These are phyloP conservation scores for Taphrina communis DNA, from an alignment of 1,139 yeast genomes.

Conservation along the genomic window DNA sequence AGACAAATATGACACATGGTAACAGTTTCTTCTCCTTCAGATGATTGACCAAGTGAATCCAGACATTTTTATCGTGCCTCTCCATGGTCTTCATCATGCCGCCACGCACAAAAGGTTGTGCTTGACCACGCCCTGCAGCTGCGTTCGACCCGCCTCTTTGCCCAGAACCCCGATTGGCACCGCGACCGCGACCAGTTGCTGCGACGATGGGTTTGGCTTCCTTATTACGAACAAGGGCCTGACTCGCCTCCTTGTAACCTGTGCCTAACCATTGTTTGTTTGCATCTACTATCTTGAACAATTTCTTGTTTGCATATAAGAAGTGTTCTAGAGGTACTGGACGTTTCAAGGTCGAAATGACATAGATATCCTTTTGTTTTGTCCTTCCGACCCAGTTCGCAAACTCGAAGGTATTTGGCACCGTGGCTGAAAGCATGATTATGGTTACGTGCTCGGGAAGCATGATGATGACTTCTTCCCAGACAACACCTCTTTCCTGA, in stretches of 20 bases:
- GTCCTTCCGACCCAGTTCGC: constrained; percentile 99
- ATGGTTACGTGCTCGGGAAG: constrained; percentile 93
- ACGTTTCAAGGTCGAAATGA: constrained; percentile 91
- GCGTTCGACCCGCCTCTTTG: constrained; percentile 52
- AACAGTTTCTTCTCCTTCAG: constrained; percentile 69
- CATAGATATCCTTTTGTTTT: constrained; percentile 91
- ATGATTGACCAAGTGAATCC: constrained; percentile 77
- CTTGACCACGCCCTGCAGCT: constrained; percentile 49
- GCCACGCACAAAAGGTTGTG: constrained; percentile 46
- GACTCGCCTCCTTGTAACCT: constrained; percentile 53
- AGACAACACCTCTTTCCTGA: constrained; percentile 94
- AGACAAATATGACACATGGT: constrained; percentile 92
- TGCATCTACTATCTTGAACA: constrained; percentile 76
- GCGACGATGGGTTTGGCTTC: constrained; percentile 47
- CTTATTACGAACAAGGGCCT: constrained; percentile 46
- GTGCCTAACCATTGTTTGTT: constrained; percentile 68
- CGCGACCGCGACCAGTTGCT: constrained; percentile 49
- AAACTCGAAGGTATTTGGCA: constrained; percentile 95
- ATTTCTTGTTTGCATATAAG: constrained; percentile 73
- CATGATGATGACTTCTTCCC: constrained; percentile 99
- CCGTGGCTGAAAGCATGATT: constrained; percentile 89
- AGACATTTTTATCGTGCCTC: constrained; percentile 58
- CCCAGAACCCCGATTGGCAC: constrained; percentile 47
- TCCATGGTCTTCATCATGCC: constrained; percentile 59
- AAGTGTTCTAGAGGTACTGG: constrained; percentile 93